A percentile compares a stretch with the other conserved stretches of the same genome.
phyloP scores from a whole-genome alignment of 805 yeast species.

The Clavispora vitiphila region DNA sequence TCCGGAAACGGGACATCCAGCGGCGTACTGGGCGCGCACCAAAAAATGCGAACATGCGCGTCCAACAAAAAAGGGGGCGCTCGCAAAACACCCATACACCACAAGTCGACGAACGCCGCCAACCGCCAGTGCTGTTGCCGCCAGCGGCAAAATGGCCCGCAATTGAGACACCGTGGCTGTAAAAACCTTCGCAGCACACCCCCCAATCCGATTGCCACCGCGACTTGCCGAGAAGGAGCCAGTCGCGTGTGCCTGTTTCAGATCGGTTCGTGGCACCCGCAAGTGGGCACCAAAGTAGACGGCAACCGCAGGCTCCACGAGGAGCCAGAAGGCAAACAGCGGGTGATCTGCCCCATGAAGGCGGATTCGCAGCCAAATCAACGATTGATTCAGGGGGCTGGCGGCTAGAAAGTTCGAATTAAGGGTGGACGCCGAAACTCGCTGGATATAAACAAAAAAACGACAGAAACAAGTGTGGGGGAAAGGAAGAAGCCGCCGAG shows the following conservation, averaged over 20 bases:
- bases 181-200: neutral
- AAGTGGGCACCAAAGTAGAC: neutral
- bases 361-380: neutral
- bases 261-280: neutral
- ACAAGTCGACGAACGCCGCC: slow-evolving; percentile 1
- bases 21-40: neutral
- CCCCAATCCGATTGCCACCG: neutral
- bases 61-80: neutral
- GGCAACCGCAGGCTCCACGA: neutral
- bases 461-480: neutral
- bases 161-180: neutral
- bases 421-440: neutral
- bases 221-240: neutral
- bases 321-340: neutral
- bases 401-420: neutral
- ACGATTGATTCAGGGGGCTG: neutral
- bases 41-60: neutral
- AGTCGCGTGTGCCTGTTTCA: neutral
- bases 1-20: neutral
- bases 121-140: neutral
- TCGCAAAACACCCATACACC: slow-evolving; percentile 11
- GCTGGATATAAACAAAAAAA: neutral
- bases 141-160: neutral
- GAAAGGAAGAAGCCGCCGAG: neutral
- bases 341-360: neutral